These are phyloP conservation scores for Alternaria tenuissima DNA, from an alignment of 2,329 filamentous ascomycete genomes.

Conservation along the genomic window DNA sequence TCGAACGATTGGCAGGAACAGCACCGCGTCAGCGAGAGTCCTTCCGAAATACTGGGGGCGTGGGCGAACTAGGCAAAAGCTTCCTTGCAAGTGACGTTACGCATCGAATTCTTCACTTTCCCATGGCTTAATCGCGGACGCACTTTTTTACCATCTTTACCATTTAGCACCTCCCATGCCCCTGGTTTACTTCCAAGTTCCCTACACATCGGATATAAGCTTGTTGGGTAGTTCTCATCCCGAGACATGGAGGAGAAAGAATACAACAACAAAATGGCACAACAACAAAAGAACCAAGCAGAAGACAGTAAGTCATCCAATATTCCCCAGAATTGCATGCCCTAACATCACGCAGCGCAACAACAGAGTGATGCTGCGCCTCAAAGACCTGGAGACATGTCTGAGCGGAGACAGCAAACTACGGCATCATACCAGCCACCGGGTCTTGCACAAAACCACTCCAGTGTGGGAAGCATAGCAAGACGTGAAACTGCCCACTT, in stretches of 20 bases:
- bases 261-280: conserved; percentile 18
- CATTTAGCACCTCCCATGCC: neutral
- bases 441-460: conserved; percentile 10
- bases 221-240: neutral
- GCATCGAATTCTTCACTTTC: conserved; percentile 34
- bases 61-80: conserved; percentile 20
- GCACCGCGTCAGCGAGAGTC: conserved; percentile 1
- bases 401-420: conserved; percentile 15
- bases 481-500: conserved; percentile 23
- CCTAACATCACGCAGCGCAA: conserved; percentile 7
- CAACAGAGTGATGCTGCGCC: neutral
- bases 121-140: conserved; percentile 16
- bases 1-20: conserved; percentile 7
- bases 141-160: conserved; percentile 6
- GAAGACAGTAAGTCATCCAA: conserved; percentile 8
- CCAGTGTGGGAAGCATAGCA: conserved; percentile 27
- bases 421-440: conserved; percentile 15
- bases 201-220: neutral
- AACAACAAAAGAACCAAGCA: conserved; percentile 11
- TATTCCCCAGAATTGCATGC: neutral
- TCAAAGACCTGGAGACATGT: conserved; percentile 9
- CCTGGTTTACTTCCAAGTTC: conserved; percentile 3
- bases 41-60: conserved; percentile 4
- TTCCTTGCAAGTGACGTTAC: conserved; percentile 30
- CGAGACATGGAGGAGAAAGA: neutral